Percentiles rank a stretch among this genome's conserved stretches.
Conservation (phyloP, 2,329 filamentous ascomycete genomes). For the Penicillium verrucosum region DNA sequence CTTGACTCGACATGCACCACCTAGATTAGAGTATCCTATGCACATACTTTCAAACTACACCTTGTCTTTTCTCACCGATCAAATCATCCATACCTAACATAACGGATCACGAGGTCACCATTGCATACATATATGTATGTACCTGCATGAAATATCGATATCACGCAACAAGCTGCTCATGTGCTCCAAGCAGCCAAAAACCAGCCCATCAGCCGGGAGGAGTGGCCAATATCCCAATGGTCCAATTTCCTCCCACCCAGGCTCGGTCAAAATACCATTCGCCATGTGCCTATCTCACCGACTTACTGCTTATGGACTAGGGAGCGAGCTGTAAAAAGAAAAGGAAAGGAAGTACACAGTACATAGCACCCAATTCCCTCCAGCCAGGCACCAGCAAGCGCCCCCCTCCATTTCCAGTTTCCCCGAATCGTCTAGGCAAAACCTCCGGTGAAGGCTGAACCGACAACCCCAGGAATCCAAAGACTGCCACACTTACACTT, state of each 20-base stretch:
- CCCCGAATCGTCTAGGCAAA: neutral
- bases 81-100: neutral
- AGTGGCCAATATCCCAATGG: neutral
- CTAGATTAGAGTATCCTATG: neutral
- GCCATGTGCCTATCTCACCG: neutral
- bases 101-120: neutral
- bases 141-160: neutral
- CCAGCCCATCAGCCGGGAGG: neutral
- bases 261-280: neutral
- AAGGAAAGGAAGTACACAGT: neutral
- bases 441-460: neutral
- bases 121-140: neutral
- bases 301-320: neutral
- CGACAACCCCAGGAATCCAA: neutral
- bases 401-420: neutral
- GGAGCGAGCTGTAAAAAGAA: too few relatives aligned
- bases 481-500: neutral
- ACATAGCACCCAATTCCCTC: neutral
- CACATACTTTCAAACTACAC: neutral
- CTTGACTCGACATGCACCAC: neutral
- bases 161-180: neutral
- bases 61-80: neutral
- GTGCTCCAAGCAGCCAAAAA: neutral
- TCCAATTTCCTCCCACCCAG: neutral
- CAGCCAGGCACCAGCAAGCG: neutral